Evolutionary conservation across 768 basidiomycete genomes (phyloP), one percentile per base, ranked within the genome.

Genomic region (Boletus reticuloceps): DNA sequence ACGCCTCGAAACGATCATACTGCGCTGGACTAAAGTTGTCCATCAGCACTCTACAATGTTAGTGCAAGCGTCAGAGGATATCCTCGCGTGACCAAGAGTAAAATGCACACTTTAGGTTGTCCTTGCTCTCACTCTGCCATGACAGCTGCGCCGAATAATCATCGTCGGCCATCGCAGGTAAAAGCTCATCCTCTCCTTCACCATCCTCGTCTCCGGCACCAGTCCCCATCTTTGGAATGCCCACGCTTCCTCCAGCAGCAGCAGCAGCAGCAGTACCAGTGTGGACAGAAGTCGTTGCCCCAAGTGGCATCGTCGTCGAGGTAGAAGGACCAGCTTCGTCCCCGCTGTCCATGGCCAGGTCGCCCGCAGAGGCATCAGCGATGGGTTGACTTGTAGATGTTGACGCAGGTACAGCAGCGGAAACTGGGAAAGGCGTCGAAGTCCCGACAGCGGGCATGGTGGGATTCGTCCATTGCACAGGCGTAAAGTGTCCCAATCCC

Each of bases 1-100:
- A 95, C 0, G 89, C 88, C 63, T 95, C 93, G 60, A 94, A 95
- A 1, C 93, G 82, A 42, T 94, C 91, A 65, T 93, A 91, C 66
- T 95, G 93, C 14, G 78, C 84, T 3, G 85, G 80, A 57, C 84
- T 86, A 62, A 95, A 88, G 62, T 91, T 91, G 68, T 92, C 89
- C 86, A 94, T 91, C 57, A 94, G 75, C 46, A 94, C 89, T 66
- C 91, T 93, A 57, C n/a, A 38, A 50, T 29, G 3, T 22, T 40
- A 48, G 27, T 29, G 29, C 29, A 29, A 29, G 29, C 0, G 29
- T 50, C 44, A 59, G 47, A 34, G 12, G 50, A 16, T 14, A 32
- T 19, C 6, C 11, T 36, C 14, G 45, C n/a, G 20, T 2, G 27
- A 31, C 2, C 19, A 11, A 39, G 11, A 25, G 40, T 29, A 43